Conservation (phyloP, 257 asterid species). For the Fraxinus cuspidata region DNA sequence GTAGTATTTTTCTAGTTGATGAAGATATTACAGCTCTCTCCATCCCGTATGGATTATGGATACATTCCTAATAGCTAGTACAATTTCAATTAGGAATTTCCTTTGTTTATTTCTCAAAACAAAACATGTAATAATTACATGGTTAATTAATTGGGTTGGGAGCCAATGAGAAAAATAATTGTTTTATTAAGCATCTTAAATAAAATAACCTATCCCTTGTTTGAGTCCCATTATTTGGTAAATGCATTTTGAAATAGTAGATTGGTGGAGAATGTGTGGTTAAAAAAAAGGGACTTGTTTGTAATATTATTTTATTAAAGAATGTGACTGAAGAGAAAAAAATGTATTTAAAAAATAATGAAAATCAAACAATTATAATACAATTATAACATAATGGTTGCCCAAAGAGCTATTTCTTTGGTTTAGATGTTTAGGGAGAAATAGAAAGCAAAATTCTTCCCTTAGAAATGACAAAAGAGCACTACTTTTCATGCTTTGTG, state of each 20-base stretch:
- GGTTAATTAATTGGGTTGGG: not conserved
- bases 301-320: too few relatives aligned
- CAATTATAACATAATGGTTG: conserved; percentile 29
- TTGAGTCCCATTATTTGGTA: too few relatives aligned
- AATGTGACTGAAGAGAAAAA: too few relatives aligned
- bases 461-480: conserved; percentile 34
- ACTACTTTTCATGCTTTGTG: conserved; percentile 58
- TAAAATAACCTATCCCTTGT: not conserved
- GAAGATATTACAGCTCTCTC: too few relatives aligned
- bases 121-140: not conserved
- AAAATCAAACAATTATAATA: too few relatives aligned
- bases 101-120: not conserved
- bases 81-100: not conserved
- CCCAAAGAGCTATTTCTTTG: conserved; percentile 25
- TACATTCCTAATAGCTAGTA: not conserved
- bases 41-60: too few relatives aligned
- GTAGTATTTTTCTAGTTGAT: not conserved
- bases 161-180: conserved; percentile 7
- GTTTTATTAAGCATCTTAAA: not conserved
- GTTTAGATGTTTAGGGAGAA: conserved; percentile 35
- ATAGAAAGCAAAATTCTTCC: conserved; percentile 33
- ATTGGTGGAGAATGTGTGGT: too few relatives aligned
- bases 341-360: too few relatives aligned
- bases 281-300: too few relatives aligned
- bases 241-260: too few relatives aligned